A percentile compares a stretch with the other conserved stretches of the same genome.
Conservation (phyloP, 202 grass and related monocot genomes). For the Carex sylvatica region DNA sequence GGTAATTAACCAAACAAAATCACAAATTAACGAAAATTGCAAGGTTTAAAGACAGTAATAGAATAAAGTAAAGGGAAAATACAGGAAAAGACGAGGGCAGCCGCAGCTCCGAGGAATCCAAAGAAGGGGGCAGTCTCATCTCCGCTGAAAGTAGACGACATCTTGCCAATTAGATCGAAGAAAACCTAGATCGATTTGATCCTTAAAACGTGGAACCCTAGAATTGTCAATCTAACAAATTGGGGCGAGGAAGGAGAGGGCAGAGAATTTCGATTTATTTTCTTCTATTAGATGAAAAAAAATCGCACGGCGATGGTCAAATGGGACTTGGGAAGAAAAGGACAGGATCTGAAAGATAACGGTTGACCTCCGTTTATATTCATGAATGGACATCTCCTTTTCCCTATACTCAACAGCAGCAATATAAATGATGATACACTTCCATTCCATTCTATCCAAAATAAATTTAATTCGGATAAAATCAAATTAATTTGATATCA, state of each 20-base stretch:
- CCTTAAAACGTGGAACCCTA: constrained; percentile 15
- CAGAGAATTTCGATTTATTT: constrained; percentile 5
- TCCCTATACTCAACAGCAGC: no score
- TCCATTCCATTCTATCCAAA: no score
- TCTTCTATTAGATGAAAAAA: neutral
- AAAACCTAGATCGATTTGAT: constrained; percentile 21
- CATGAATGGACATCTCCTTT: neutral
- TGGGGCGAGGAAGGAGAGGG: neutral
- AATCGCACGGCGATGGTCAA: neutral
- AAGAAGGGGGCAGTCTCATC: constrained; percentile 66
- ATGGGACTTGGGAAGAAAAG: neutral
- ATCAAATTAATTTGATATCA: no score
- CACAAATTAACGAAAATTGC: neutral
- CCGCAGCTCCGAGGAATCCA: constrained; percentile 51
- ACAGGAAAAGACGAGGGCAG: constrained; percentile 57
- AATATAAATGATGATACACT: no score
- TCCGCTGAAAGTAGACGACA: constrained; percentile 50
- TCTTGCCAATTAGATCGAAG: constrained; percentile 6
- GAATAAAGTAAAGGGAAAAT: neutral
- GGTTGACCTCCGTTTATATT: neutral
- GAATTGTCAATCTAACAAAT: neutral
- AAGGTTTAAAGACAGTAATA: neutral
- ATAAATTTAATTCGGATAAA: no score
- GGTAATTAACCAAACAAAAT: neutral
- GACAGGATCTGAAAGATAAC: neutral